Evolutionary conservation across 1,139 yeast species (phyloP), one percentile per base, ranked within the genome.

Genomic region (Kodamaea plutei): DNA sequence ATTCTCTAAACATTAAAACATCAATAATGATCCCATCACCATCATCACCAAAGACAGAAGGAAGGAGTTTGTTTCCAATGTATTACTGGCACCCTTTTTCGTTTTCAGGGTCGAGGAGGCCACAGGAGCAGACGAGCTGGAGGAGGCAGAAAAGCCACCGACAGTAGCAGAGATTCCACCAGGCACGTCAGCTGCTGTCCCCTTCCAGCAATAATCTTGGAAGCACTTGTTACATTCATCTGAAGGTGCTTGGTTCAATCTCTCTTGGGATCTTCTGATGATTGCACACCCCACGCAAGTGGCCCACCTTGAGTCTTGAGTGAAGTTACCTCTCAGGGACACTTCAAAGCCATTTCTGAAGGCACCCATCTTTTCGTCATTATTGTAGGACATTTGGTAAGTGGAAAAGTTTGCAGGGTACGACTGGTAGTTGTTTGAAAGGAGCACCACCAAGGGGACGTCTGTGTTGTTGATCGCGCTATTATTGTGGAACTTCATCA

Each of bases 251-350:
- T 55, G 34, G 3, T 59, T 59, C 29, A 55, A 48, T 35, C 73
- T 46, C 43, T 67, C 72, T 41, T 67, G 70, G 5, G 59, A 55
- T 41, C 73, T 48, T 41, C 71, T 52, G 23, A 67, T 64, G 15
- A 67, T 56, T 4, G 73, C 73, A 52, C 73, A 67, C 3, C 70
- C 73, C 10, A 67, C 68, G 48, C 73, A 67, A 1, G 58, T 57
- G 5, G 61, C 55, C 71, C 71, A 67, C 13, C 57, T 44, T 8
- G 45, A 35, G 37, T 66, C 70, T 27, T 54, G 57, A 4, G 72
- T 53, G 5, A 55, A 40, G 39, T 67, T 67, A 14, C 46, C 48
- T 34, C 66, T 45, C 4, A 67, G 49, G 7, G 64, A 48, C 3
- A 52, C 53, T 44, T 65, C 72, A 38, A 61, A 65, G 2, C 71